These are phyloP conservation scores for Fraxinus paxiana DNA, from an alignment of 305 asterid species.

Conservation along the genomic window DNA sequence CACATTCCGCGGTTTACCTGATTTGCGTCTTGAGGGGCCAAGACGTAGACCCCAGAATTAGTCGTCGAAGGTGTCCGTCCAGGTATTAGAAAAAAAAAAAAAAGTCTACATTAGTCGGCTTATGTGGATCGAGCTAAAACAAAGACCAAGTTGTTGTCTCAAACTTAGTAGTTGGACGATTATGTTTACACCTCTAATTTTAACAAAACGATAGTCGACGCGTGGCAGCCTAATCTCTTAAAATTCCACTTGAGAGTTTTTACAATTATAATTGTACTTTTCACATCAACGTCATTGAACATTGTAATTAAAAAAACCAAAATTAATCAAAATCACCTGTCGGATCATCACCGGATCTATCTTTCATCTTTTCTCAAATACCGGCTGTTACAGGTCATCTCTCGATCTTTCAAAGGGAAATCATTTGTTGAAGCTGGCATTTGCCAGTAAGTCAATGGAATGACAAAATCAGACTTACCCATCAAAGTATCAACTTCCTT, in stretches of 20 bases:
- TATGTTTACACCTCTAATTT: background rate
- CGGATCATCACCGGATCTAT: background rate
- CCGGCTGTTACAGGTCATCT: background rate
- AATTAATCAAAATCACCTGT: background rate
- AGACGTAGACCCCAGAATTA: too few relatives aligned
- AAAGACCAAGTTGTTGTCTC: background rate
- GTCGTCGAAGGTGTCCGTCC: too few relatives aligned
- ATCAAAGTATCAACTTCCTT: background rate
- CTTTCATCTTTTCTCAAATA: background rate
- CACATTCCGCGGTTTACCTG: too few relatives aligned
- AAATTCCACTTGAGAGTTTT: background rate
- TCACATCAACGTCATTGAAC: background rate
- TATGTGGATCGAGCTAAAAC: background rate
- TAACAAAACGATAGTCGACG: background rate
- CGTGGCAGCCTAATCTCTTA: background rate
- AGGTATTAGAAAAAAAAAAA: too few relatives aligned
- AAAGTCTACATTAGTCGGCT: background rate
- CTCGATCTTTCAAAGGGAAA: background rate
- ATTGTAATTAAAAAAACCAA: background rate
- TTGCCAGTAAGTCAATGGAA: conserved; percentile 12
- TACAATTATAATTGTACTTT: background rate
- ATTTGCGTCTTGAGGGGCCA: too few relatives aligned
- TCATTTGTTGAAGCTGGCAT: background rate
- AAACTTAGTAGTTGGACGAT: background rate
- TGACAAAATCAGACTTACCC: background rate